Base-by-base conservation (phyloP, 2,329 filamentous ascomycete species). In the Aspergillus intermedius region DNA sequence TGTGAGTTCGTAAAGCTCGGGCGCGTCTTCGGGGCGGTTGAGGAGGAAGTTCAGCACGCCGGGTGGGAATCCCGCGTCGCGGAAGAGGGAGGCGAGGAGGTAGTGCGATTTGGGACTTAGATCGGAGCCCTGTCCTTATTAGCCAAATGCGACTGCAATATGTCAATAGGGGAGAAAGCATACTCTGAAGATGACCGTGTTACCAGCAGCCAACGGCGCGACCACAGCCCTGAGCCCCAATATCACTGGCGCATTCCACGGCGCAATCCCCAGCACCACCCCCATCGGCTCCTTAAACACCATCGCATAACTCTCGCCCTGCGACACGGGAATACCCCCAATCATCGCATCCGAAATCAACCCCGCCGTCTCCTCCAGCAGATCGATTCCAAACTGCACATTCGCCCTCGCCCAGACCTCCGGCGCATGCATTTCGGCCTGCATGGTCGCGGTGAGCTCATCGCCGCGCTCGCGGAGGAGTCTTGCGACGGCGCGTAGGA, bases 281-380 rank as follows among this genome's bases (percentile, higher is more conserved):
- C 88, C 88, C 55, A 78, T 86, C 0, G 88, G 86, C 65, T 89
- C 86, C 58, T 81, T 82, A 49, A 83, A 65, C 1, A 91, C 69
- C 53, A 90, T 68, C 0, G 80, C 86, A 42, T 66, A 73, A 3
- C 72, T 72, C 0, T 72, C 74, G 30, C 77, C 71, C 13, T 77
- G 21, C 13, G 42, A 15, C 2, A 23, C n/a, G 6, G 42, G 42
- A 23, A 44, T 32, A 5, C 25, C 10, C 23, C 42, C 42, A 5
- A n/a, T 28, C 42, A 44, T n/a, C 5, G 12, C 13, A 28, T 44
- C 22, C 23, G 42, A 44, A 15, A 44, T 17, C 25, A 25, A 15
- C 1, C 12, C 42, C 5, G 42, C 42, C 7, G 42, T 30, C 5
- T 44, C 42, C 25, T 30, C 25, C 17, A 44, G 17, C 42, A 44